phyloP scores from a whole-genome alignment of 2,329 filamentous ascomycete species.

The Exophiala mesophila region DNA sequence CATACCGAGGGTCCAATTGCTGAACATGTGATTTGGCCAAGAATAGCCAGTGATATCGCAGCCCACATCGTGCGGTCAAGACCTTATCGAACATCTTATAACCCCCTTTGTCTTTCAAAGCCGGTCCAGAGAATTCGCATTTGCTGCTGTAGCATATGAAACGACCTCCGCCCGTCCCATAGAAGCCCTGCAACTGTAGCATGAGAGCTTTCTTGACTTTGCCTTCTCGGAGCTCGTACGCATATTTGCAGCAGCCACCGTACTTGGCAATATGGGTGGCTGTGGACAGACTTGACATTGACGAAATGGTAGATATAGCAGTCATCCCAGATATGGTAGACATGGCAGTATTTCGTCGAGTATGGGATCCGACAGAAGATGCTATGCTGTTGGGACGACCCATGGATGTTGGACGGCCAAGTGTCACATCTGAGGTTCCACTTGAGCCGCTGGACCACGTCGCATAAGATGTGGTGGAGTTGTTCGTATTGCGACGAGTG shows the following conservation, averaged over 20 bases:
- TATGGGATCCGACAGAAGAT: not conserved
- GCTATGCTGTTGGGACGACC: not conserved
- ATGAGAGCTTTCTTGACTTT: slow-evolving; percentile 9
- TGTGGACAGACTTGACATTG: slow-evolving; percentile 4
- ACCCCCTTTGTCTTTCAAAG: slow-evolving; percentile 6
- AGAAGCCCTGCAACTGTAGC: slow-evolving; percentile 1
- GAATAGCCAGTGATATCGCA: slow-evolving; percentile 43
- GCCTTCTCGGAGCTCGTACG: slow-evolving; percentile 11
- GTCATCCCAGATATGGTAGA: slow-evolving; percentile 6
- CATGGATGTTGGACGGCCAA: not conserved
- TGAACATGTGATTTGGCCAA: slow-evolving; percentile 43
- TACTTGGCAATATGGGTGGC: slow-evolving; percentile 6
- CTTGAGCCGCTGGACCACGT: slow-evolving; percentile 10
- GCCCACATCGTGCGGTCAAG: slow-evolving; percentile 23
- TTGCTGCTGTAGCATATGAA: slow-evolving; percentile 13
- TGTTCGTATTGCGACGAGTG: slow-evolving; percentile 6
- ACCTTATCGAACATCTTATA: slow-evolving; percentile 4
- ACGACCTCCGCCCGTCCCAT: not conserved
- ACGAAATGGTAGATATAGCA: slow-evolving; percentile 3
- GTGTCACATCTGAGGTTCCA: slow-evolving; percentile 2
- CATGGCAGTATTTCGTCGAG: slow-evolving; percentile 5
- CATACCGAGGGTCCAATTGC: not conserved
- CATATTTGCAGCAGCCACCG: slow-evolving; percentile 13
- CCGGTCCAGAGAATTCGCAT: slow-evolving; percentile 6
- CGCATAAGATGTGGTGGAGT: slow-evolving; percentile 6